Evolutionary conservation across 1,284 basidiomycete genomes (phyloP), one percentile per base, ranked within the genome.

Genomic region (Hemileia vastatrix): DNA sequence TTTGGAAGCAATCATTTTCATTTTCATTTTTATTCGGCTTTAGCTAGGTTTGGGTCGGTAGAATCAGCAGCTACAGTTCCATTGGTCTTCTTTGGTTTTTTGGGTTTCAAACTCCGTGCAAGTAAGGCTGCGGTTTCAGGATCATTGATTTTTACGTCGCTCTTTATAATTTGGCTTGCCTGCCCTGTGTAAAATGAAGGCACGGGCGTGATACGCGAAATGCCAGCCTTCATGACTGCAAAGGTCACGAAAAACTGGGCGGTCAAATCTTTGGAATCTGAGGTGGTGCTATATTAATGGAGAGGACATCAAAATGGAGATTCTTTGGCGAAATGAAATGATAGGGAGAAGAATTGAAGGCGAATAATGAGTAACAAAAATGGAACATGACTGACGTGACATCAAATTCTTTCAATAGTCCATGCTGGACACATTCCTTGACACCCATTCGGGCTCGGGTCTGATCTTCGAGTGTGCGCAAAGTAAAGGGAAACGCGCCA

Each of bases 401-500:
- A 76, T 93, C 88, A 77, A 91, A 93, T 44, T 88, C 87, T 77
- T 89, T 90, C 65, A 94, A 83, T 19, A 94, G 81, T 73, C 83
- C 84, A 78, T 98, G 94, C 76, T 93, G 86, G 50, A 91, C 89
- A 64, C 93, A 93, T 80, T 98, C 94, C 77, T 90, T 87, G 36
- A 98, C 83, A 71, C 94, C 94, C 83, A 98, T 86, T 59, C 92
- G 85, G 21, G 91, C 87, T 62, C 89, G 84, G 79, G 93, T 91
- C 81, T 96, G 92, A 74, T 98, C 93, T 65, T 96, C 94, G 65
- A 98, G 82, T 58, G 83, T 82, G 67, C 94, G 88, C 66, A 98
- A 83, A 74, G 93, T 96, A 83, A 98, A 96, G 49, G 94, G 94
- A 85, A 98, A 98, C 5, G 90, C 83, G 27, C 93, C 94, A 36